phyloP scores from a whole-genome alignment of 192 early-diverging fungal species.

The Coemansia sp. region DNA sequence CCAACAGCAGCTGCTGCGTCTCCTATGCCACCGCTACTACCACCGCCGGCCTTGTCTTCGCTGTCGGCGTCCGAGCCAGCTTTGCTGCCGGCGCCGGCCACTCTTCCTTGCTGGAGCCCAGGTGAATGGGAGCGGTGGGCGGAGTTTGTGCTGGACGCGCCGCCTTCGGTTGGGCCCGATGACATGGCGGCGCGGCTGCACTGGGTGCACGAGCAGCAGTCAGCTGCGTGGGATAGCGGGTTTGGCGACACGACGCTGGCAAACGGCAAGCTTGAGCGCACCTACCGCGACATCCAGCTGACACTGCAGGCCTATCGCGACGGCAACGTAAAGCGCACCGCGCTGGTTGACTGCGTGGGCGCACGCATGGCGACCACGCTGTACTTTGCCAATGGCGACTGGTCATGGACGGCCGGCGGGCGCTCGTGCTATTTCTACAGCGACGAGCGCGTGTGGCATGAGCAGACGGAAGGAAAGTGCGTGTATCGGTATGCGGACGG shows the following conservation, averaged over 20 bases:
- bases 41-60: too few relatives aligned
- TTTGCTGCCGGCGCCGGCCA: too few relatives aligned
- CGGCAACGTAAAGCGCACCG: conserved; percentile 42
- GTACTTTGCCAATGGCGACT: conserved; percentile 45
- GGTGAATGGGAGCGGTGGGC: conserved; percentile 43
- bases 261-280: conserved; percentile 35
- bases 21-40: too few relatives aligned
- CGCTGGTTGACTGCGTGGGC: neutral
- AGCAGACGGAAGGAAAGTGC: conserved; percentile 6
- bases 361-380: conserved; percentile 20
- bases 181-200: conserved; percentile 24
- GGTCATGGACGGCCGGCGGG: conserved; percentile 20
- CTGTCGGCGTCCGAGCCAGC: too few relatives aligned
- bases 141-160: neutral
- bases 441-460: conserved; percentile 39
- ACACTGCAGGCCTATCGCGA: conserved; percentile 35
- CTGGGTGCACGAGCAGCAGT: conserved; percentile 25
- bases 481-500: conserved; percentile 26
- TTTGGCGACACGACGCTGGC: conserved; percentile 15
- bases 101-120: conserved; percentile 7
- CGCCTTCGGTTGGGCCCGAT: neutral
- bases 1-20: too few relatives aligned
- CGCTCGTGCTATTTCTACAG: conserved; percentile 31
- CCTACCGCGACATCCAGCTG: conserved; percentile 15
- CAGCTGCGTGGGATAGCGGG: conserved; percentile 27